A percentile compares a stretch with the other conserved stretches of the same genome.
Evolutionary conservation across 176 grass and related monocot species (phyloP).

Genomic region (Lolium rigidum): DNA sequence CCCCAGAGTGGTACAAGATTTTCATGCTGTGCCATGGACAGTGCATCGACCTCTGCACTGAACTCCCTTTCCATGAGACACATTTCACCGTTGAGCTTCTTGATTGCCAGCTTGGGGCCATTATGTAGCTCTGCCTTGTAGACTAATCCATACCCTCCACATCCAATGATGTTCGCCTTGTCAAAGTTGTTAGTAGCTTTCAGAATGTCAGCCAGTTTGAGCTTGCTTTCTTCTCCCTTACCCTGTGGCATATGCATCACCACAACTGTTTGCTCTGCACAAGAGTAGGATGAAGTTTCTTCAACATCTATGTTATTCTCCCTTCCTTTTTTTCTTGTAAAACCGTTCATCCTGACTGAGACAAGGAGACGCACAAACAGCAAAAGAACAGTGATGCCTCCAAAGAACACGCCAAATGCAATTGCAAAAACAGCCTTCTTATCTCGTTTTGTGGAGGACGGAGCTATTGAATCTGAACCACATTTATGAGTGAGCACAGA

Average conservation of each 20-base stretch:
- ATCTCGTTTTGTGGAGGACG: neutral
- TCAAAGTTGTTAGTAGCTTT: constrained; percentile 57
- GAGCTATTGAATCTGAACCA: neutral
- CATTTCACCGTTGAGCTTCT: constrained; percentile 53
- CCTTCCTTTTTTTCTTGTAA: neutral
- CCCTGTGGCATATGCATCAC: neutral
- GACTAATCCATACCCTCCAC: constrained; percentile 61
- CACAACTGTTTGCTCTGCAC: neutral
- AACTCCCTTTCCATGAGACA: constrained; percentile 56
- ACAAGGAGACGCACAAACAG: neutral
- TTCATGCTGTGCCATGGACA: constrained; percentile 57
- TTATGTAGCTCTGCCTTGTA: constrained; percentile 51
- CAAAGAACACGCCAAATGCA: constrained; percentile 40
- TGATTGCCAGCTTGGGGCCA: constrained; percentile 55
- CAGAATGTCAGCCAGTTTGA: constrained; percentile 38
- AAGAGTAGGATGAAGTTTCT: neutral
- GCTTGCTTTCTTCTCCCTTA: neutral
- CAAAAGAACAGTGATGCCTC: neutral
- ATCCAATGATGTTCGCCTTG: constrained; percentile 54
- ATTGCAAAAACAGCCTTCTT: neutral
- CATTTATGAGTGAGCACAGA: constrained; percentile 5
- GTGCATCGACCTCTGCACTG: constrained; percentile 54
- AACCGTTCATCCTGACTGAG: neutral
- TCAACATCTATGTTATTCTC: neutral
- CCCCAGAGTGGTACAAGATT: constrained; percentile 61